Percentiles rank a stretch among this genome's conserved stretches.
phyloP scores from a whole-genome alignment of 305 asterid genomes.

The Plantago lanceolata region DNA sequence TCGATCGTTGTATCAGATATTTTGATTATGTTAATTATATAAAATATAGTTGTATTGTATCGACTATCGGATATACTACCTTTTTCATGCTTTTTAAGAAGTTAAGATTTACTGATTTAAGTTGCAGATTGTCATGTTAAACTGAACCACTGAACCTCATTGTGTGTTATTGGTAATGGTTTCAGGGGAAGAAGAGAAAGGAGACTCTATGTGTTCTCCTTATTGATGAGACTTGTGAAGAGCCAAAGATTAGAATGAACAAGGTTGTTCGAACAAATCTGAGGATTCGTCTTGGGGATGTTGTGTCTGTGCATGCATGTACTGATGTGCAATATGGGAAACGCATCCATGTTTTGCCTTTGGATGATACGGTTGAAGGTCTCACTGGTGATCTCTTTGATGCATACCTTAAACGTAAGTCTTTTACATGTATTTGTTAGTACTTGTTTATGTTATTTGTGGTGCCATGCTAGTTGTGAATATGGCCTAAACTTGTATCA shows the following conservation, averaged over 20 bases:
- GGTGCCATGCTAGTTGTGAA: not conserved
- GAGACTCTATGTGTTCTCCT: slow-evolving; percentile 71
- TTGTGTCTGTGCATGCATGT: slow-evolving; percentile 77
- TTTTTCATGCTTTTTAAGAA: too few relatives aligned
- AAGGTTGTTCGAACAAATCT: slow-evolving; percentile 64
- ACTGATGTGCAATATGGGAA: slow-evolving; percentile 75
- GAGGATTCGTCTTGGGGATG: slow-evolving; percentile 78
- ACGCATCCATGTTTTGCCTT: slow-evolving; percentile 70
- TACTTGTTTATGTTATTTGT: not conserved
- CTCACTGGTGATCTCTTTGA: slow-evolving; percentile 77
- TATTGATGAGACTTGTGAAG: slow-evolving; percentile 72
- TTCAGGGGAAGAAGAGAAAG: slow-evolving; percentile 79
- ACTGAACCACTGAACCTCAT: slow-evolving; percentile 4
- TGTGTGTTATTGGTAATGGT: slow-evolving; percentile 11
- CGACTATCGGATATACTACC: too few relatives aligned
- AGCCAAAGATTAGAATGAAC: slow-evolving; percentile 79
- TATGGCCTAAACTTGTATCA: slow-evolving; percentile 4
- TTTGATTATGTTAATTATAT: too few relatives aligned
- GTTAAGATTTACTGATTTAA: too few relatives aligned
- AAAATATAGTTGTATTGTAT: too few relatives aligned
- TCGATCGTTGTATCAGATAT: too few relatives aligned
- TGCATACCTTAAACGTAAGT: slow-evolving; percentile 66
- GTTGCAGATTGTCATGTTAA: too few relatives aligned
- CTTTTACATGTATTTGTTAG: not conserved
- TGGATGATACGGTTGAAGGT: slow-evolving; percentile 81